A percentile compares a stretch with the other conserved stretches of the same genome.
phyloP scores from a whole-genome alignment of 2,329 filamentous ascomycete species.

The Neofusicoccum ribis region DNA sequence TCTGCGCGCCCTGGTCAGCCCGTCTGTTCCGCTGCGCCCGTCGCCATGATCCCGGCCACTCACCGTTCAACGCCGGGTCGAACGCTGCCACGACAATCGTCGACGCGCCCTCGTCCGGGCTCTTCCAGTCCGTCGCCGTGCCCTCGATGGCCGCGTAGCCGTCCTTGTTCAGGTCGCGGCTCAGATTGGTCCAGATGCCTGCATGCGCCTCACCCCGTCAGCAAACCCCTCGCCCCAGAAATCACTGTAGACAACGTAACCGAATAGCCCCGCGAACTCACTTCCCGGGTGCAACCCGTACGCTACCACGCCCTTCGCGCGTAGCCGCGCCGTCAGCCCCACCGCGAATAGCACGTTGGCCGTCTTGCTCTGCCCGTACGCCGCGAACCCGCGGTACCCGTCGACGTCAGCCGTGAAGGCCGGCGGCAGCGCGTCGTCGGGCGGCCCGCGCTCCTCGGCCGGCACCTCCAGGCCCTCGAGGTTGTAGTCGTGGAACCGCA shows the following conservation, averaged over 20 bases:
- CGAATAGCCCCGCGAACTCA: neutral
- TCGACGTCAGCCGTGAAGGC: constrained; percentile 3
- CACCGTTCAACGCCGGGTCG: constrained; percentile 28
- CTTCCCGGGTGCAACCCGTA: constrained; percentile 35
- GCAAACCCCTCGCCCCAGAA: neutral
- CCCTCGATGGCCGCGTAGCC: neutral
- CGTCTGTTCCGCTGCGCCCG: neutral
- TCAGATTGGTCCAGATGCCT: constrained; percentile 14
- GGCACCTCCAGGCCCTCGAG: constrained; percentile 20
- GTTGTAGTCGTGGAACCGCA: constrained; percentile 25
- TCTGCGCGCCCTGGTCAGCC: neutral
- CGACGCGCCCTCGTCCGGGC: constrained; percentile 31
- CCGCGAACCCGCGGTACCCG: constrained; percentile 16
- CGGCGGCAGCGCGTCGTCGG: neutral
- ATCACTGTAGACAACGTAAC: neutral
- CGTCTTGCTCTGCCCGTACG: constrained; percentile 30
- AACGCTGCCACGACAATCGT: constrained; percentile 36
- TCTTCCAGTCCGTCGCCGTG: constrained; percentile 24
- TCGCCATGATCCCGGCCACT: neutral
- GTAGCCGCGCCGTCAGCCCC: constrained; percentile 28
- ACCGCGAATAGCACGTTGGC: constrained; percentile 31
- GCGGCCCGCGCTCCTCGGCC: constrained; percentile 9
- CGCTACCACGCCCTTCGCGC: constrained; percentile 25
- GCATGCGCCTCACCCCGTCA: neutral
- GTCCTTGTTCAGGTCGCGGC: neutral